Evolutionary conservation across 2,329 filamentous ascomycete genomes (phyloP), one percentile per base, ranked within the genome.

Genomic region (Phyllosticta paracitricarpa): DNA sequence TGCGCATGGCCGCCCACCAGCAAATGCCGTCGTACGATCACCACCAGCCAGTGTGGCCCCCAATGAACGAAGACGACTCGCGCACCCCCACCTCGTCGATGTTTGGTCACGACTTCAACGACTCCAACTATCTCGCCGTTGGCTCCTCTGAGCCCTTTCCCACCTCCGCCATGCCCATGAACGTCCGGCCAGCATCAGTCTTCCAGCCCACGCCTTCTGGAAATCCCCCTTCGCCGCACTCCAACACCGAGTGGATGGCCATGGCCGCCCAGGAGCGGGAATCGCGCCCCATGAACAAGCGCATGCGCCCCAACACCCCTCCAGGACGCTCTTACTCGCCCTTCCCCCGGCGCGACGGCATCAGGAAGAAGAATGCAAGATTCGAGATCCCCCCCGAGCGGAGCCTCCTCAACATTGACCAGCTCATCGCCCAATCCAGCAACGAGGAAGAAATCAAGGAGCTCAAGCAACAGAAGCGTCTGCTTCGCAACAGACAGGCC

Each of bases 331-430:
- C 83, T 68, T 88, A 89, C 77, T 91, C 91, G 64, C 87, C 92
- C 61, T 82, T 85, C 64, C 77, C 84, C 59, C 84, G 89, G 67
- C 86, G 90, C 61, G 91, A 95, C 68, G 91, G 94, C 64, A 95
- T 97, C 75, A 85, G 94, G 70, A 99, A 99, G 86, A 97, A 97
- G 88, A 99, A 97, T 71, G 91, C 92, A 66, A 89, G 93, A 67
- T 97, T 97, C 76, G 93, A 97, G 71, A 99, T 99, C 67, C 94
- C 94, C 9, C 86, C 89, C 54, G 94, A 97, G 77, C 85, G 92
- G 64, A 97, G 92, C 70, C 84, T 99, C 68, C 87, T 84, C 80
- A 97, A 95, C 77, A 97, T 99, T 76, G 94, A 99, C 75, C 83
- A 90, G 64, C 82, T 97, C 71, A 97, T 99, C 75, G 82, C 87